Base-by-base conservation (phyloP, 129 eudicot genomes). In the Artemisia annua region DNA sequence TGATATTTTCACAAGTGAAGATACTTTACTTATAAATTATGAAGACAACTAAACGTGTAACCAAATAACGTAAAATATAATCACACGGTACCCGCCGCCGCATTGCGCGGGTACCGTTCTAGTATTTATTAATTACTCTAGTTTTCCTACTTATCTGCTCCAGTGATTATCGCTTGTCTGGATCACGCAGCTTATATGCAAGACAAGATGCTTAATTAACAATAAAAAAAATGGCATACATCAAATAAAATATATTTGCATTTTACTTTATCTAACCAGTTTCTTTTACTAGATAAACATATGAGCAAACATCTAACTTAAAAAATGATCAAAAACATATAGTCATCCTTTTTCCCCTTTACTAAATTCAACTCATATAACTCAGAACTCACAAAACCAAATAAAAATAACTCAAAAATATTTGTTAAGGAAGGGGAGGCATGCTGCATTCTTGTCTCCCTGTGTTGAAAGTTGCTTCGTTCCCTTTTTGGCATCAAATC, bases 401-500 rank as follows among this genome's bases (percentile, higher is more conserved):
- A 49, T 18, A 11, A 48, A 61, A 24, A 48, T 26, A 62, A 73
- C 51, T 73, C 77, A 46, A 48, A 48, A 49, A 73, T 63, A 72
- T 72, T 26, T 39, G 69, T 55, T 35, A 55, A 58, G n/a, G n/a
- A n/a, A n/a, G 52, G 20, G 63, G 30, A 63, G 28, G 48, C 55
- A 18, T 60, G 75, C 50, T 48, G 69, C 69, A 26, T 28, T 76
- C 71, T 68, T 69, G 17, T 32, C 60, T 73, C 73, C 69, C 53
- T 65, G 48, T 63, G 53, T 71, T 15, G 58, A 49, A 49, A 66
- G 74, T 26, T 56, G 61, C 68, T 55, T 73, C 44, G 3, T 62
- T 69, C 77, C 71, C 71, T 69, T 62, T 67, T 69, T 69, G 63
- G 73, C 64, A 49, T 75, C 52, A 71, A 75, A 71, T 70, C 81